These are phyloP conservation scores for Nannochloris sp. DNA, from an alignment of 139 green algal species.

Conservation along the genomic window DNA sequence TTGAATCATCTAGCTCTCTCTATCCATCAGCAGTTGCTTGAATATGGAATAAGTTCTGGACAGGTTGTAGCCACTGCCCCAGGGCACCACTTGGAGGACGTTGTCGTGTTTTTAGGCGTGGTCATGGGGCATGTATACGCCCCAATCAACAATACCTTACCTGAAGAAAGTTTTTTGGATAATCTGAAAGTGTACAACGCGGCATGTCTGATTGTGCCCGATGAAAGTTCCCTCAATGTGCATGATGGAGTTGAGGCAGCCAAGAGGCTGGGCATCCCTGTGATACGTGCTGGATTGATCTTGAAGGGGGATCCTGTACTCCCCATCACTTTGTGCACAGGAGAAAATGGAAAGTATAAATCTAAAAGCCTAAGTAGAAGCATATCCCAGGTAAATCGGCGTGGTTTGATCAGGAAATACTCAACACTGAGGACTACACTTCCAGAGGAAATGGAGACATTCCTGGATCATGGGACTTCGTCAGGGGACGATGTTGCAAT, in stretches of 20 bases:
- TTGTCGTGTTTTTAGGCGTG: neutral
- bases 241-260: conserved; percentile 6
- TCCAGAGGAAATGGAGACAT: neutral
- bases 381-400: neutral
- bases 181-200: neutral
- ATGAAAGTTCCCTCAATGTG: conserved; percentile 2
- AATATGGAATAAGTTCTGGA: neutral
- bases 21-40: neutral
- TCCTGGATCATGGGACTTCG: neutral
- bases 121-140: neutral
- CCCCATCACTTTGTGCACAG: neutral
- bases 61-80: neutral
- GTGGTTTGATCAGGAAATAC: neutral
- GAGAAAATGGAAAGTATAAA: neutral
- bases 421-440: neutral
- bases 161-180: neutral
- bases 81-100: neutral
- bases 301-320: neutral
- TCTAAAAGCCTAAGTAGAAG: neutral
- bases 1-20: neutral
- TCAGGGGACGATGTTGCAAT: conserved; percentile 46
- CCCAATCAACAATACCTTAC: neutral
- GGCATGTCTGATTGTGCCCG: neutral
- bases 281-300: conserved; percentile 2
- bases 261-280: conserved; percentile 15